These are phyloP conservation scores for Crotalaria pallida DNA, from an alignment of 306 rosid species.

Conservation along the genomic window DNA sequence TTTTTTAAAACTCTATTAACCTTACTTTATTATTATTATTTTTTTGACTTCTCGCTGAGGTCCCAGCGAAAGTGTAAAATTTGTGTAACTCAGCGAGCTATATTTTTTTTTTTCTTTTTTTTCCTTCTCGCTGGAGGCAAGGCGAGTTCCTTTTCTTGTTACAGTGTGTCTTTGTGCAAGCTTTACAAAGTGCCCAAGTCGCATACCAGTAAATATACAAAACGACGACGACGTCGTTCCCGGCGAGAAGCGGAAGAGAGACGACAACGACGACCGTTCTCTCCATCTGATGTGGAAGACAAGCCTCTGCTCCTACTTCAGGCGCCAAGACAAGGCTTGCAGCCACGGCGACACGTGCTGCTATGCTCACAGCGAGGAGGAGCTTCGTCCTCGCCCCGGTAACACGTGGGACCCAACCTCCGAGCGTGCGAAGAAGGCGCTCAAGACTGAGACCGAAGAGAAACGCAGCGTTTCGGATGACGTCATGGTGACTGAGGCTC, in stretches of 20 bases:
- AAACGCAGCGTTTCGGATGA: constrained; percentile 15
- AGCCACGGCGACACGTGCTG: constrained; percentile 69
- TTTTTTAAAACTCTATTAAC: too few species aligned
- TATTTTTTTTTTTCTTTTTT: too few species aligned
- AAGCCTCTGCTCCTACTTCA: constrained; percentile 82
- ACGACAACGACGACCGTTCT: constrained; percentile 31
- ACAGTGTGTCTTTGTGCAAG: too few species aligned
- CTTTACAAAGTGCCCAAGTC: too few species aligned
- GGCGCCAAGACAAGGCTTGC: constrained; percentile 57
- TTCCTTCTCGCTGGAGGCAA: too few species aligned
- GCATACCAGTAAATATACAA: too few species aligned
- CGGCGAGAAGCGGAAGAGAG: constrained; percentile 63
- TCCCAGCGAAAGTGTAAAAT: too few species aligned
- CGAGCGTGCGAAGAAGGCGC: constrained; percentile 65
- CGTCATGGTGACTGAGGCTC: constrained; percentile 74
- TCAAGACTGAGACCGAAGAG: constrained; percentile 33
- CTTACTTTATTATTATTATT: too few species aligned
- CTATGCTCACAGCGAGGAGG: constrained; percentile 81
- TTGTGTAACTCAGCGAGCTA: too few species aligned
- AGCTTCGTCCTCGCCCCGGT: constrained; percentile 82
- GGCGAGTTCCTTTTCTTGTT: too few species aligned
- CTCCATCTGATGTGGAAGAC: constrained; percentile 72
- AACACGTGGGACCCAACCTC: constrained; percentile 96
- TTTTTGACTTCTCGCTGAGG: too few species aligned
- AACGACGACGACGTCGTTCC: constrained; percentile 33